These are phyloP conservation scores for Phialophora expanda DNA, from an alignment of 2,329 filamentous ascomycete genomes.

Conservation along the genomic window DNA sequence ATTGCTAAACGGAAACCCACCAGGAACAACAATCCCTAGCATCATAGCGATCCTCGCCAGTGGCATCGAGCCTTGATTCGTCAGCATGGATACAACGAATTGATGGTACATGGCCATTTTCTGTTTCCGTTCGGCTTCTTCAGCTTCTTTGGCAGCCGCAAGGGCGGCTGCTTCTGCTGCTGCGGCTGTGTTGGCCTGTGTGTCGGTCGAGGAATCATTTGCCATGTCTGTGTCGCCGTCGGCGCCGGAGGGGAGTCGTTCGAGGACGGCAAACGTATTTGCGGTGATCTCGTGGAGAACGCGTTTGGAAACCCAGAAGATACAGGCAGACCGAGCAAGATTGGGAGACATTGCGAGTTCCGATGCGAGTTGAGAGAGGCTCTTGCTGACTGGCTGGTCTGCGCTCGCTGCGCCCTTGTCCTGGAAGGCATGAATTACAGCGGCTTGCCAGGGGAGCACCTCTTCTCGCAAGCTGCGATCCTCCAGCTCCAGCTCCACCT, in stretches of 20 bases:
- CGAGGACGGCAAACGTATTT: slow-evolving; percentile 63
- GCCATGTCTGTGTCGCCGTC: slow-evolving; percentile 36
- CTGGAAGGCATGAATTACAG: slow-evolving; percentile 83
- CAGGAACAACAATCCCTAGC: slow-evolving; percentile 88
- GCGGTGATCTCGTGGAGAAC: slow-evolving; percentile 54
- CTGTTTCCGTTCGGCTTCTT: slow-evolving; percentile 67
- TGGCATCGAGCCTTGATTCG: slow-evolving; percentile 85
- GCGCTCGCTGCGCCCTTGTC: slow-evolving; percentile 48
- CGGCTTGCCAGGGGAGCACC: slow-evolving; percentile 82
- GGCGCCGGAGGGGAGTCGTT: slow-evolving; percentile 52
- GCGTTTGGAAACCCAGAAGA: slow-evolving; percentile 67
- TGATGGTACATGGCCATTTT: slow-evolving; percentile 81
- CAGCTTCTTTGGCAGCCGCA: slow-evolving; percentile 52
- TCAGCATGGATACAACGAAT: slow-evolving; percentile 94
- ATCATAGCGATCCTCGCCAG: slow-evolving; percentile 85
- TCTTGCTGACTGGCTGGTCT: slow-evolving; percentile 45
- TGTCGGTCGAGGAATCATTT: slow-evolving; percentile 25
- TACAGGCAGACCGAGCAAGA: slow-evolving; percentile 64
- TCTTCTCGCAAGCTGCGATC: slow-evolving; percentile 75
- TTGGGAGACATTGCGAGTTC: slow-evolving; percentile 61
- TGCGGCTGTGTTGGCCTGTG: slow-evolving; percentile 36
- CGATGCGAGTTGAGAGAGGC: slow-evolving; percentile 52
- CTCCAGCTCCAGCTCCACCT: slow-evolving; percentile 78
- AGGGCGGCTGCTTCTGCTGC: slow-evolving; percentile 49
- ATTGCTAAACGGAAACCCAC: slow-evolving; percentile 86